Base-by-base conservation (phyloP, 2,329 filamentous ascomycete species). In the Fusarium stilboides region DNA sequence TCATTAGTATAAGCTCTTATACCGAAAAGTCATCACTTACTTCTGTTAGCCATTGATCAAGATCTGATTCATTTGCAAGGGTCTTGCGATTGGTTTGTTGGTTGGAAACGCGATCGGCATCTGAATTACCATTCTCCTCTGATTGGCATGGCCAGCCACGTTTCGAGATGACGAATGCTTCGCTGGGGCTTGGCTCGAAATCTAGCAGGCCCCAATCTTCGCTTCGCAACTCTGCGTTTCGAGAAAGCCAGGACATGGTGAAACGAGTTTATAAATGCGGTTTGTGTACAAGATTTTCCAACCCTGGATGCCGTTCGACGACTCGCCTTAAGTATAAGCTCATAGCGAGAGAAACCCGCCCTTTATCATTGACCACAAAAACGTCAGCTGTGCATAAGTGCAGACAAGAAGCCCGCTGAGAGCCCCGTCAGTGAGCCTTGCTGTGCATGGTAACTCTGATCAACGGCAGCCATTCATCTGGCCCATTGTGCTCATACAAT, bases 41-140 rank as follows among this genome's bases (percentile, higher is more conserved):
- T 20, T 24, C n/a, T 15, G 10, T n/a, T 6, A 53, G 19, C 50
- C 50, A 53, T 24, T 17, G 19, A 2, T n/a, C 19, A n/a, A 53
- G 20, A 1, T 53, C 19, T 6, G 15, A 9, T n/a, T 53, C 28
- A 2, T 15, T 12, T 14, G 12, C 7, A 7, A 53, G 13, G 8
- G 3, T 3, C 14, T n/a, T 43, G 14, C 26, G 50, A 26, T 6
- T 43, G 3, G 15, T 42, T 12, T 34, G 19, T 10, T 6, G 5
- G 0, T 12, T 19, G 7, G 4, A 2, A 42, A 7, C 0, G 13
- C 13, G n/a, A 14, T 39, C 17, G 3, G 2, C 9, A n/a, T 12
- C 3, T 3, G 47, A 24, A 1, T 10, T 15, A 6, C 8, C 14
- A 5, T 39, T 15, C 0, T 7, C 12, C 24, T 19, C 3, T n/a